Conservation (phyloP, 257 asterid species). For the Linaria vulgaris region DNA sequence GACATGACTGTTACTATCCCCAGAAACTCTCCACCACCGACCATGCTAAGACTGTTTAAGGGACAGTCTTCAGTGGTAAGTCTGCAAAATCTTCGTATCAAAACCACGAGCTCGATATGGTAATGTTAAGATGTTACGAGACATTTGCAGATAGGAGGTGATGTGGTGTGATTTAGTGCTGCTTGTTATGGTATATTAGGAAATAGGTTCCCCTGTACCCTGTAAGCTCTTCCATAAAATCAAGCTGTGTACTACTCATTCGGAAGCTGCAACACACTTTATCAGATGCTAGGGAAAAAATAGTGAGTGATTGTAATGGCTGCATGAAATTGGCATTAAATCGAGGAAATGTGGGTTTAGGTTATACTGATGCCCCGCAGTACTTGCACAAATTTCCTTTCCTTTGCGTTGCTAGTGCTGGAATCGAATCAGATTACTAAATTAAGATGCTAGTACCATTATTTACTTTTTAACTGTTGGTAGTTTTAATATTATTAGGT, state of each 20-base stretch:
- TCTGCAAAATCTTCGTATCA: conserved; percentile 18
- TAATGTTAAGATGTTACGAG: conserved; percentile 11
- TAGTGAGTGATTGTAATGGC: neutral
- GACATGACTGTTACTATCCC: conserved; percentile 88
- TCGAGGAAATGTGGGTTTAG: conserved; percentile 1
- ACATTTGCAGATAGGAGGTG: neutral
- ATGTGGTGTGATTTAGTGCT: neutral
- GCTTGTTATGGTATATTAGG: neutral
- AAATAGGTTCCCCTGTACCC: neutral
- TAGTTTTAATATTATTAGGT: conserved; percentile 46
- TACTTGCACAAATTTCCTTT: conserved; percentile 3
- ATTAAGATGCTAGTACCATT: conserved; percentile 29
- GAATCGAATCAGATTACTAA: conserved; percentile 7
- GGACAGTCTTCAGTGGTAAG: conserved; percentile 92
- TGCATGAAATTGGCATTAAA: neutral
- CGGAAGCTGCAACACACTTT: neutral
- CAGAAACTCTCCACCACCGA: conserved; percentile 75
- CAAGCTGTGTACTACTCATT: neutral
- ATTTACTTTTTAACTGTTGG: neutral
- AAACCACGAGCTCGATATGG: conserved; percentile 8
- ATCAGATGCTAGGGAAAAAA: neutral
- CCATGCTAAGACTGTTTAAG: conserved; percentile 84
- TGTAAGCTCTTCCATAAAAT: neutral
- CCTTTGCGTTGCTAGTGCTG: neutral
- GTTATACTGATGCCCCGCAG: neutral